phyloP scores from a whole-genome alignment of 177 flowering plant species.

The Telopea speciosissima region DNA sequence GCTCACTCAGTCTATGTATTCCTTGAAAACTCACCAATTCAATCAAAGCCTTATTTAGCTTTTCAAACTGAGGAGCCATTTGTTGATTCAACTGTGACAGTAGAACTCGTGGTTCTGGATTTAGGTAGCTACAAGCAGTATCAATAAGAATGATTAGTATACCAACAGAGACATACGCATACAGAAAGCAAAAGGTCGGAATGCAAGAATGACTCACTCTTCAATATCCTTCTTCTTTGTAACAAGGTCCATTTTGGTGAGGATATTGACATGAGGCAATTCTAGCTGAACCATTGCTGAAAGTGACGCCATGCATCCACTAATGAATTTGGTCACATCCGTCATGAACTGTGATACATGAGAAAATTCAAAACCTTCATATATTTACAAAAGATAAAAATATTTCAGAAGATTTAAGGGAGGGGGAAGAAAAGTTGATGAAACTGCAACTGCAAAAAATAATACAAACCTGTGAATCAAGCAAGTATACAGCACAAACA shows the following conservation, averaged over 20 bases:
- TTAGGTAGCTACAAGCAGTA: conserved; percentile 44
- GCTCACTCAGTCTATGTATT: background rate
- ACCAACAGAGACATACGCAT: background rate
- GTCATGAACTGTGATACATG: conserved; percentile 61
- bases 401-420: background rate
- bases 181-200: background rate
- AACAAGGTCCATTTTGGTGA: conserved; percentile 95
- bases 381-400: background rate
- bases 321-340: conserved; percentile 92
- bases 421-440: background rate
- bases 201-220: conserved; percentile 37
- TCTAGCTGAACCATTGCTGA: conserved; percentile 98
- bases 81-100: conserved; percentile 70
- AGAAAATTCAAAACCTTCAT: background rate
- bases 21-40: conserved; percentile 54
- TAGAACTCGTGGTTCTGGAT: conserved; percentile 62
- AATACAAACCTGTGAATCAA: conserved; percentile 84
- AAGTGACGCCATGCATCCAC: conserved; percentile 98
- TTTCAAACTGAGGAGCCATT: conserved; percentile 86
- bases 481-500: conserved; percentile 88
- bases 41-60: conserved; percentile 74
- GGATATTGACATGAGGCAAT: conserved; percentile 85
- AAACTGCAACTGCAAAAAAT: background rate
- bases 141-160: conserved; percentile 2
- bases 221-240: conserved; percentile 64